A percentile compares a stretch with the other conserved stretches of the same genome.
These are phyloP conservation scores for Alternaria angustiovoidea DNA, from an alignment of 2,329 filamentous ascomycete genomes.

Conservation along the genomic window DNA sequence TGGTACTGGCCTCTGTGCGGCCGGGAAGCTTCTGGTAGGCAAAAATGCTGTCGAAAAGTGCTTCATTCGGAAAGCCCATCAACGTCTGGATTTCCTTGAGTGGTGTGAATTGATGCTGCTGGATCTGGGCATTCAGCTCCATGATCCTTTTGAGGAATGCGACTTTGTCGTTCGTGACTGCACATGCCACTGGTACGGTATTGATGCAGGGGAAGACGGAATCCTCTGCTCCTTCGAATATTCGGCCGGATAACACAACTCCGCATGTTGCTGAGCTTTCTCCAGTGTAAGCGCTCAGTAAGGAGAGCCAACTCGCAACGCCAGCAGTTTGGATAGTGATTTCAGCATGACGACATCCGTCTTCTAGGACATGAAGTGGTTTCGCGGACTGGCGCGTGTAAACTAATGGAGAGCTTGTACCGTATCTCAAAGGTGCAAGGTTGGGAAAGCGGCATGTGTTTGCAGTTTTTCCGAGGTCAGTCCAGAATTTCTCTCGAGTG, in stretches of 20 bases:
- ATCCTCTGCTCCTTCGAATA: slow-evolving; percentile 64
- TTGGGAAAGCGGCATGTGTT: slow-evolving; percentile 77
- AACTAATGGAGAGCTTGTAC: slow-evolving; percentile 46
- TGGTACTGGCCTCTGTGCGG: slow-evolving; percentile 32
- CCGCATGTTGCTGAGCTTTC: slow-evolving; percentile 80
- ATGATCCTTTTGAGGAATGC: slow-evolving; percentile 71
- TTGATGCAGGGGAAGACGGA: slow-evolving; percentile 81
- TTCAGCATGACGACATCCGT: slow-evolving; percentile 64
- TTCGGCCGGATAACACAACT: slow-evolving; percentile 79
- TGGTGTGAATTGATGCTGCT: slow-evolving; percentile 75
- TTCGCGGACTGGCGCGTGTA: slow-evolving; percentile 50
- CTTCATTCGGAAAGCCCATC: slow-evolving; percentile 69
- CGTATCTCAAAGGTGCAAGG: slow-evolving; percentile 68
- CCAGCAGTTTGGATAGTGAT: slow-evolving; percentile 78
- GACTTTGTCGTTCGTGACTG: slow-evolving; percentile 62
- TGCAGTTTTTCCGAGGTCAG: slow-evolving; percentile 59
- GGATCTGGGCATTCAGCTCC: slow-evolving; percentile 68
- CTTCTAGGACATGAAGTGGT: slow-evolving; percentile 60
- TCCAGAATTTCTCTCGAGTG: slow-evolving; percentile 68
- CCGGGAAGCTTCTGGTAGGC: slow-evolving; percentile 73
- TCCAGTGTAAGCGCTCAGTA: slow-evolving; percentile 79
- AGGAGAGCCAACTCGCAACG: slow-evolving; percentile 78
- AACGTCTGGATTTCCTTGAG: slow-evolving; percentile 76
- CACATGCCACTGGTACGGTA: slow-evolving; percentile 76
- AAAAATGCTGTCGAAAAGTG: slow-evolving; percentile 84